These are phyloP conservation scores for Sugiyamaella chiloensis DNA, from an alignment of 805 yeast genomes.

Conservation along the genomic window DNA sequence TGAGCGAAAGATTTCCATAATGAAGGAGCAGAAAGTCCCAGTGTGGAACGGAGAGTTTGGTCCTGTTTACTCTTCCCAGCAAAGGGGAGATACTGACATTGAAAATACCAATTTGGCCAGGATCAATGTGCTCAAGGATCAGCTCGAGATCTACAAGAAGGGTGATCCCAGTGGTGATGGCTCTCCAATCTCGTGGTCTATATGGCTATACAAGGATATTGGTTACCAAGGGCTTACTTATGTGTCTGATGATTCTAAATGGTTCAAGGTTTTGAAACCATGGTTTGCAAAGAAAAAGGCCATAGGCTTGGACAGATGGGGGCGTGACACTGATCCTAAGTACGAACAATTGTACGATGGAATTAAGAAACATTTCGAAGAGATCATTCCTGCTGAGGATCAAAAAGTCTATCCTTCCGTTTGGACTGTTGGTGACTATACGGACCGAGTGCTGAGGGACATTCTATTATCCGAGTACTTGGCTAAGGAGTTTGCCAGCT, in stretches of 20 bases:
- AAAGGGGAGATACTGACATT: conserved; percentile 41
- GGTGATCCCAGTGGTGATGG: conserved; percentile 52
- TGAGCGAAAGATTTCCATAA: conserved; percentile 43
- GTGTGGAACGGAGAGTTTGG: conserved; percentile 57
- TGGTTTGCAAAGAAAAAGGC: conserved; percentile 42
- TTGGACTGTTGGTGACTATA: conserved; percentile 32
- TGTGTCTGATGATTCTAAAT: conserved; percentile 44
- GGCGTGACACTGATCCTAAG: conserved; percentile 43
- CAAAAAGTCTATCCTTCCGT: conserved; percentile 41
- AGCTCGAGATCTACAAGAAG: conserved; percentile 40
- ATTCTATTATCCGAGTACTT: conserved; percentile 43
- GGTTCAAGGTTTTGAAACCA: conserved; percentile 41
- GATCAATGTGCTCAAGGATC: conserved; percentile 44
- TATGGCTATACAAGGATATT: conserved; percentile 52
- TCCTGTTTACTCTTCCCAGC: conserved; percentile 43
- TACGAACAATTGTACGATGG: conserved; percentile 36
- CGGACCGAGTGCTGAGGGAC: conserved; percentile 41
- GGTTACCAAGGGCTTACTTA: conserved; percentile 50
- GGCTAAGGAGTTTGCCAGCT: conserved; percentile 45
- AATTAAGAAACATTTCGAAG: conserved; percentile 38
- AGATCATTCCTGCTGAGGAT: conserved; percentile 41
- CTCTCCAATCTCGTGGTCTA: conserved; percentile 47
- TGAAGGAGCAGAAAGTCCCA: conserved; percentile 41
- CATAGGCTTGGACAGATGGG: conserved; percentile 51
- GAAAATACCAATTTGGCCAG: conserved; percentile 40